These are phyloP conservation scores for Pleomassaria siparia DNA, from an alignment of 2,329 filamentous ascomycete genomes.

Conservation along the genomic window DNA sequence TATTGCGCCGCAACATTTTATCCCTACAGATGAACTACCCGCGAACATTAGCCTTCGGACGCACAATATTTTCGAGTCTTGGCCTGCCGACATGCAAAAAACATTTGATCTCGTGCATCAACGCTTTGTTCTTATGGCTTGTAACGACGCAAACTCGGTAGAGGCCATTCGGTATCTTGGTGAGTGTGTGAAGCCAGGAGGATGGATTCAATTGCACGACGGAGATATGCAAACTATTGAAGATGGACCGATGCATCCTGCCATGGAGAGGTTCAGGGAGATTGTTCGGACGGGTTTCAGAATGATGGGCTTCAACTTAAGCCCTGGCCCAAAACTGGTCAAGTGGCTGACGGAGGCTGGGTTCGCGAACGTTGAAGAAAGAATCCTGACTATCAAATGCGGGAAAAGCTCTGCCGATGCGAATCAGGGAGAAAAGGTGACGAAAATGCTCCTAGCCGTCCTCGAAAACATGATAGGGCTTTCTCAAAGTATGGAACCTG, in stretches of 20 bases:
- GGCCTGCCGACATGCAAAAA: slow-evolving; percentile 2
- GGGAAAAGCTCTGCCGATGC: background rate
- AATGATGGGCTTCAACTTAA: slow-evolving; percentile 3
- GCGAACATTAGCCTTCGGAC: slow-evolving; percentile 2
- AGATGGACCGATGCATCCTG: slow-evolving; percentile 3
- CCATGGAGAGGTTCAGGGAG: slow-evolving; percentile 7
- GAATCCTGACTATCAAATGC: slow-evolving; percentile 1
- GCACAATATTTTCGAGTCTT: slow-evolving; percentile 10
- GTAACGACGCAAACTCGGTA: background rate
- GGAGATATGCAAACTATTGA: slow-evolving; percentile 10
- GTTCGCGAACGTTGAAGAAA: background rate
- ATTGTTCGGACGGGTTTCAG: background rate
- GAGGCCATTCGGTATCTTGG: slow-evolving; percentile 5
- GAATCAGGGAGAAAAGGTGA: slow-evolving; percentile 3
- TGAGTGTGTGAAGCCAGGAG: slow-evolving; percentile 12
- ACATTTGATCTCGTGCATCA: slow-evolving; percentile 11
- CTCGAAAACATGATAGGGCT: slow-evolving; percentile 3
- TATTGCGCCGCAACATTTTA: slow-evolving; percentile 10
- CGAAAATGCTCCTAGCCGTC: slow-evolving; percentile 3
- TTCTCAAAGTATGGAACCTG: slow-evolving; percentile 1
- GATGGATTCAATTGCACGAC: slow-evolving; percentile 12
- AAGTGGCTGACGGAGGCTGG: slow-evolving; percentile 5
- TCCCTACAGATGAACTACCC: background rate
- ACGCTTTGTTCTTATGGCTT: slow-evolving; percentile 9
- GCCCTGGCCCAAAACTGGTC: slow-evolving; percentile 5